These are phyloP conservation scores for Globisporangium nunn DNA, from an alignment of 352 stramenopile genomes.

Conservation along the genomic window DNA sequence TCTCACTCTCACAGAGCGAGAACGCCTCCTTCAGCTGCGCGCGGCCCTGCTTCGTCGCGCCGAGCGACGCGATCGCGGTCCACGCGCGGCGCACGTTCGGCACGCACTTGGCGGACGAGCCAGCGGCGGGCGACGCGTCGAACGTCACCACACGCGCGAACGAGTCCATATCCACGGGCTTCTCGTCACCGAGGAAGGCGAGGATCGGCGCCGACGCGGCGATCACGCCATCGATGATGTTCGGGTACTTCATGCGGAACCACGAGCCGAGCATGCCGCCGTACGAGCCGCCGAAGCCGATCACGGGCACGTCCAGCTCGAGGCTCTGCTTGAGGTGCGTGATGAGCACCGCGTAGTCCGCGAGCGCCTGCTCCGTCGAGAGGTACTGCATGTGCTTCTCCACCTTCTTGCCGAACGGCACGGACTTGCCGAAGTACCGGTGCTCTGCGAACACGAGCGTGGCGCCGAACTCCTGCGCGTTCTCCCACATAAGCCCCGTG, in stretches of 20 bases:
- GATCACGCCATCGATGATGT: slow-evolving; percentile 86
- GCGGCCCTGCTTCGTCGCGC: slow-evolving; percentile 35
- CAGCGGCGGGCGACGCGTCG: slow-evolving; percentile 60
- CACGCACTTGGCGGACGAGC: slow-evolving; percentile 57
- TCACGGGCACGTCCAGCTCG: slow-evolving; percentile 54
- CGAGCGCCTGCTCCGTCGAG: slow-evolving; percentile 83
- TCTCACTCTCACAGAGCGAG: slow-evolving; percentile 41
- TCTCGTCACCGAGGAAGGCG: slow-evolving; percentile 51
- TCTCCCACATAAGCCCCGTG: slow-evolving; percentile 95
- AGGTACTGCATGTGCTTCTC: slow-evolving; percentile 66
- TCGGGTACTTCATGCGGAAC: slow-evolving; percentile 91
- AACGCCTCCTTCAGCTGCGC: slow-evolving; percentile 32
- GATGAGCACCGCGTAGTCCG: slow-evolving; percentile 80
- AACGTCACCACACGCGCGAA: slow-evolving; percentile 51
- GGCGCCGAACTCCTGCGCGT: slow-evolving; percentile 85
- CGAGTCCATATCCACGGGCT: slow-evolving; percentile 56
- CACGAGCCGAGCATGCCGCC: slow-evolving; percentile 91
- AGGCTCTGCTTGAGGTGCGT: slow-evolving; percentile 42
- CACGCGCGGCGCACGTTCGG: slow-evolving; percentile 75
- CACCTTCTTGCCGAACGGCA: slow-evolving; percentile 66
- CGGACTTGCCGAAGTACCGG: slow-evolving; percentile 93
- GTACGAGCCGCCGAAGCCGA: slow-evolving; percentile 91
- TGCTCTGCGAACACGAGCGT: slow-evolving; percentile 96
- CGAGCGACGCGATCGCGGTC: slow-evolving; percentile 46
- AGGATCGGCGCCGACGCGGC: slow-evolving; percentile 88